Evolutionary conservation across 768 basidiomycete genomes (phyloP).

Genomic region (Agaricus sinodeliciosus): DNA sequence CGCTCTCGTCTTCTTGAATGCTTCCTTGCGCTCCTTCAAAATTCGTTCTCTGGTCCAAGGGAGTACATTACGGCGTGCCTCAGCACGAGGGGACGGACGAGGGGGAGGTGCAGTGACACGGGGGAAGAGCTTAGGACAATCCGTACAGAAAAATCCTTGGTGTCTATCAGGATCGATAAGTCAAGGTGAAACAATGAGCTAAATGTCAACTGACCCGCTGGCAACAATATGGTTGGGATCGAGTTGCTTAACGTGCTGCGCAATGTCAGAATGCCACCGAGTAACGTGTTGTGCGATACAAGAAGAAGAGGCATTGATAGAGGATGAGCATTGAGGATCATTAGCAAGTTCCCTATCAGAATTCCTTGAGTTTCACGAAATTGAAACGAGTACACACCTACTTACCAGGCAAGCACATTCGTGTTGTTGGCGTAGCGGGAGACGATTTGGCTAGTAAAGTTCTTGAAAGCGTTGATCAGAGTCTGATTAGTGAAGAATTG

Average conservation of each 20-base stretch:
- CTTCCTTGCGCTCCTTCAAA: constrained; percentile 40
- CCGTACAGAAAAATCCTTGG: constrained; percentile 53
- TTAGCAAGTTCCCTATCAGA: constrained; percentile 55
- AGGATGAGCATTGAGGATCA: constrained; percentile 62
- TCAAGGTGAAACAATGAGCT: background rate
- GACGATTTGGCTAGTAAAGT: constrained; percentile 50
- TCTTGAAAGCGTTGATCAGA: constrained; percentile 45
- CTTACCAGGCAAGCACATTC: constrained; percentile 45
- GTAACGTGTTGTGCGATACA: constrained; percentile 53
- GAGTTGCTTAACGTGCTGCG: constrained; percentile 33
- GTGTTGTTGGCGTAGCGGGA: constrained; percentile 49
- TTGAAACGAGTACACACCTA: background rate
- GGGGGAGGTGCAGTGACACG: constrained; percentile 28
- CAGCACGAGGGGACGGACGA: constrained; percentile 33
- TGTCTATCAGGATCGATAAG: constrained; percentile 20
- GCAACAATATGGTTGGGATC: constrained; percentile 64
- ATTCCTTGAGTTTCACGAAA: background rate
- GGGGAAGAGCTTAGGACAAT: constrained; percentile 52
- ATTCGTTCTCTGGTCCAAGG: constrained; percentile 43
- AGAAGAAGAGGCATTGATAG: constrained; percentile 29
- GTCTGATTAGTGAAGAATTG: constrained; percentile 50
- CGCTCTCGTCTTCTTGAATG: constrained; percentile 35
- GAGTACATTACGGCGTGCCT: constrained; percentile 27
- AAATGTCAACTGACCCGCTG: constrained; percentile 40
- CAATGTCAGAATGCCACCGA: constrained; percentile 43